Evolutionary conservation across 108 stramenopile species (phyloP).

Genomic region (Pseudonitzschia multistriata): DNA sequence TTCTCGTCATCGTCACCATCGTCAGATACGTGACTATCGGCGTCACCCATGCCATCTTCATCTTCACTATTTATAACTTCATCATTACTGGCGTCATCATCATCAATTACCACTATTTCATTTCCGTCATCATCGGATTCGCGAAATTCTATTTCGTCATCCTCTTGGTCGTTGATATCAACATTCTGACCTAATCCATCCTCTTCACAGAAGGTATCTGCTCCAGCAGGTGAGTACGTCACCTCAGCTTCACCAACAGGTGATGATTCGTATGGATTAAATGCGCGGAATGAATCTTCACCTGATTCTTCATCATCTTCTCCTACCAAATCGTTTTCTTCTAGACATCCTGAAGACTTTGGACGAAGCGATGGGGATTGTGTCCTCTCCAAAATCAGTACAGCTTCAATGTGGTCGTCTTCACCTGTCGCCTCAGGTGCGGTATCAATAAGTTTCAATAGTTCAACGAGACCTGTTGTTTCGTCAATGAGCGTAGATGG

Average conservation of each 20-base stretch:
- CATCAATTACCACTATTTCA: slow-evolving; percentile 12
- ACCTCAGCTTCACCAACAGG: neutral
- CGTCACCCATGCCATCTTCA: neutral
- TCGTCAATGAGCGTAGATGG: slow-evolving; percentile 15
- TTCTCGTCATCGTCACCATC: neutral
- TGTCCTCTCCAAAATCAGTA: neutral
- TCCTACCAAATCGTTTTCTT: neutral
- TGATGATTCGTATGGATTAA: neutral
- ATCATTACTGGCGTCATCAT: slow-evolving; percentile 12
- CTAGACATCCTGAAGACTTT: neutral
- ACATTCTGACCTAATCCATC: neutral
- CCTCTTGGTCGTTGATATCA: slow-evolving; percentile 12
- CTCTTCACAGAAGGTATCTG: neutral
- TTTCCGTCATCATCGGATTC: slow-evolving; percentile 3
- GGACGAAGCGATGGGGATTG: neutral
- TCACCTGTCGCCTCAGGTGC: neutral
- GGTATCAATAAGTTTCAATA: neutral
- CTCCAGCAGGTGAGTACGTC: neutral
- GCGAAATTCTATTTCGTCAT: slow-evolving; percentile 5
- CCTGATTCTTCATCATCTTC: neutral
- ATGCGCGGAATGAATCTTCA: neutral
- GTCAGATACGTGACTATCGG: neutral
- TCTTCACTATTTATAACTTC: slow-evolving; percentile 11
- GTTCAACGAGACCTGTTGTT: slow-evolving; percentile 13
- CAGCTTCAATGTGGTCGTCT: neutral